Percentiles rank a stretch among this genome's conserved stretches.
Conservation (phyloP, 306 rosid genomes). For the Sophora flavescens region DNA sequence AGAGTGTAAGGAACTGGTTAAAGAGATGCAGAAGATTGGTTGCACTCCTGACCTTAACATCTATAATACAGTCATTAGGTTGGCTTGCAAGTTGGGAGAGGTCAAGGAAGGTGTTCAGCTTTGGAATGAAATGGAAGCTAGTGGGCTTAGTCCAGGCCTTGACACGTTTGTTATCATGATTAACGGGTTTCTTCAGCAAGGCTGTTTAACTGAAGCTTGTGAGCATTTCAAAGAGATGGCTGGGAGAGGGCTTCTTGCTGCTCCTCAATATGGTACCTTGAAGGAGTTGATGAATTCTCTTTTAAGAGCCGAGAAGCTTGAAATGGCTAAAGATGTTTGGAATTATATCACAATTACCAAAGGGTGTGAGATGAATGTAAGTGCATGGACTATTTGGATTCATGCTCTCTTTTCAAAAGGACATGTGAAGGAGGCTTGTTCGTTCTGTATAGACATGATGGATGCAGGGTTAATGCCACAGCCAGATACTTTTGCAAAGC, state of each 20-base stretch:
- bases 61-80: constrained; percentile 75
- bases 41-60: constrained; percentile 69
- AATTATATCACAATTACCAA: constrained; percentile 60
- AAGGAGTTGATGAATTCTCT: constrained; percentile 74
- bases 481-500: constrained; percentile 86
- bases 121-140: constrained; percentile 81
- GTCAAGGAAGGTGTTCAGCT: constrained; percentile 71
- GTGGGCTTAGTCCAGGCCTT: constrained; percentile 64
- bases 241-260: constrained; percentile 70
- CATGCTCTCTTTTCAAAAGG: constrained; percentile 84
- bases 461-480: constrained; percentile 81
- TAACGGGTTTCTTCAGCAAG: constrained; percentile 82
- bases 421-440: constrained; percentile 88
- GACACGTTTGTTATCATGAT: constrained; percentile 84
- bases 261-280: constrained; percentile 79
- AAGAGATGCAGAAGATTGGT: constrained; percentile 82
- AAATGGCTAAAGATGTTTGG: constrained; percentile 88
- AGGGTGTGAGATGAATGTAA: constrained; percentile 72
- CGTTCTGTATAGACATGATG: constrained; percentile 85
- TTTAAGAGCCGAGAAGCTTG: constrained; percentile 79
- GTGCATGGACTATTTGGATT: constrained; percentile 93
- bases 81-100: constrained; percentile 85
- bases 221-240: constrained; percentile 84
- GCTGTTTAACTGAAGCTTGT: constrained; percentile 76
- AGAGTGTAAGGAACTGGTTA: constrained; percentile 75